Evolutionary conservation across 331 rosid species (phyloP).

Genomic region (Prunus yedoensis): DNA sequence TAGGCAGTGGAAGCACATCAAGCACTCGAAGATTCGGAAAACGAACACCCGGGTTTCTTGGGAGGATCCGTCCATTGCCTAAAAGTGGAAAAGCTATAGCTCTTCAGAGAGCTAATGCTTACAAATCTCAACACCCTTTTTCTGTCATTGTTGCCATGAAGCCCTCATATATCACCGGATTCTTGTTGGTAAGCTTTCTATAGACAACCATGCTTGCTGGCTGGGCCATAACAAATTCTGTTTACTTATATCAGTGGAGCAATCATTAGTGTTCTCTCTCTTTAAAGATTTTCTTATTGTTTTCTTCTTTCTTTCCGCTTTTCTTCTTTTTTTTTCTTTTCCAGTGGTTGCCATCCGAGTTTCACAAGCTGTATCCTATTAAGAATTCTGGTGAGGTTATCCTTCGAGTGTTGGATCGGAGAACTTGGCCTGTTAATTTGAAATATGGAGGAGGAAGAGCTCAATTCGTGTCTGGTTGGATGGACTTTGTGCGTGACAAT

Average conservation of each 20-base stretch:
- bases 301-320: background rate
- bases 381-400: background rate
- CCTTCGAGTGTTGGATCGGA: background rate
- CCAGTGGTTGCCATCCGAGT: background rate
- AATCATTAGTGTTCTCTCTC: background rate
- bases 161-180: background rate
- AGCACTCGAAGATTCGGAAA: background rate
- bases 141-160: background rate
- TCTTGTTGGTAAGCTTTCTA: background rate
- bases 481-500: conserved; percentile 14
- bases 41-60: background rate
- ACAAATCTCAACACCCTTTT: background rate
- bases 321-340: background rate
- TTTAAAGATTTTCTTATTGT: background rate
- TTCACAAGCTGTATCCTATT: background rate
- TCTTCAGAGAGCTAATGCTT: background rate
- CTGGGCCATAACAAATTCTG: no score
- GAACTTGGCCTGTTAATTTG: background rate
- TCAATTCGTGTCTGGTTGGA: background rate
- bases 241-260: no score
- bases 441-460: background rate
- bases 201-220: no score
- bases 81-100: background rate
- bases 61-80: background rate
- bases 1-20: conserved; percentile 6